These are phyloP conservation scores for Taphrina wiesneri DNA, from an alignment of 1,139 yeast genomes.

Conservation along the genomic window DNA sequence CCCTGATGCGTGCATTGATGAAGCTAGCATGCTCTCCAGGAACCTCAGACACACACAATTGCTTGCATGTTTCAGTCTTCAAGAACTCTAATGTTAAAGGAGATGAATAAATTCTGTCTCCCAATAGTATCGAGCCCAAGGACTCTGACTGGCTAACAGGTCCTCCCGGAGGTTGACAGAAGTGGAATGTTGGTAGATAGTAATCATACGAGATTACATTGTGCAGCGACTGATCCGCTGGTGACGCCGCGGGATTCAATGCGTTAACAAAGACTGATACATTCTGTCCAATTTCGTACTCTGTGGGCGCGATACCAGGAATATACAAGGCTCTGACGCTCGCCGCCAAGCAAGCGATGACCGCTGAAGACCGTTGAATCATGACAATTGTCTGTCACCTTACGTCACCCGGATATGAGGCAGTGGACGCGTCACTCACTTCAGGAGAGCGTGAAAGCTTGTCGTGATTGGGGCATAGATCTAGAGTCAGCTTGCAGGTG, in stretches of 20 bases:
- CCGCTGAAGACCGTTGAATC: neutral
- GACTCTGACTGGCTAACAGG: conserved; percentile 81
- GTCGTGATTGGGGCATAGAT: too few relatives aligned
- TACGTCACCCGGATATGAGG: too few relatives aligned
- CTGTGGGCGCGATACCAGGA: conserved; percentile 34
- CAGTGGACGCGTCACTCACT: too few relatives aligned
- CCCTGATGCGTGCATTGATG: conserved; percentile 72
- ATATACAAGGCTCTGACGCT: conserved; percentile 21
- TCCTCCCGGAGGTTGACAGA: conserved; percentile 67
- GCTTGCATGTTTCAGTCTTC: conserved; percentile 64
- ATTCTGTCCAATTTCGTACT: conserved; percentile 64
- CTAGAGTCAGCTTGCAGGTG: too few relatives aligned
- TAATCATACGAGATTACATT: conserved; percentile 47
- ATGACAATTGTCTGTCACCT: too few relatives aligned
- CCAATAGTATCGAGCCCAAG: conserved; percentile 87
- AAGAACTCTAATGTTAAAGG: conserved; percentile 82
- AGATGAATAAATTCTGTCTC: conserved; percentile 91
- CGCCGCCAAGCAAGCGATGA: neutral
- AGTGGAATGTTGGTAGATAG: conserved; percentile 78
- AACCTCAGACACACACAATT: conserved; percentile 62
- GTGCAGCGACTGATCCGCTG: conserved; percentile 41
- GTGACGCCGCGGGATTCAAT: conserved; percentile 72
- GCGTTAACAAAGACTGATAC: conserved; percentile 85
- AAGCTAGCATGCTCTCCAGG: conserved; percentile 67
- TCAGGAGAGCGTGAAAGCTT: too few relatives aligned